Base-by-base conservation (phyloP, 2,329 filamentous ascomycete genomes). In the Annulohypoxylon truncatum region DNA sequence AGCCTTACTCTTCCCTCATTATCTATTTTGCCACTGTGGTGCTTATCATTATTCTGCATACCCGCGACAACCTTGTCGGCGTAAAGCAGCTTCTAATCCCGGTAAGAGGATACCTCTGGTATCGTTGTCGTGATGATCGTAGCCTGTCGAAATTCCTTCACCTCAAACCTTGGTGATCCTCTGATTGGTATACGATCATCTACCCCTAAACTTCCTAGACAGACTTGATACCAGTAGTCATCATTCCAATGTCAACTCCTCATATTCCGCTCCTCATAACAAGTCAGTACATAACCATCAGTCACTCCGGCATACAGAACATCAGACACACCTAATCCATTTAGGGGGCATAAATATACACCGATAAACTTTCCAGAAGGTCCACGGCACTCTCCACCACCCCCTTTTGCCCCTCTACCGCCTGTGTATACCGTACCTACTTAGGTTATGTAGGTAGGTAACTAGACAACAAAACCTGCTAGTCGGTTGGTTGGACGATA, bases 21-120 rank as follows among this genome's bases (percentile, higher is more conserved):
- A 13, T 46, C 31, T 6, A 18, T 44, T 24, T 42, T 44, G 15
- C 42, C 2, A 44, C 42, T 35, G 7, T 31, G 15, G 29, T 42
- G 12, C 31, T 33, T 57, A n/a, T 42, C 24, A 54, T 54, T 57
- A 47, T 48, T 48, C n/a, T 38, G 42, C 42, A 38, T 57, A 57
- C 24, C 53, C 31, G 54, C 44, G 31, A 10, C 29, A 57, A 48
- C 31, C 29, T 38, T n/a, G 20, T 38, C 44, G 9, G 15, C 28
- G 13, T 29, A 48, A 47, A 20, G 22, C 15, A 35, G 20, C 28
- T 56, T 51, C 15, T 35, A 35, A 29, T 24, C 47, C 8, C 4
- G n/a, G 47, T 18, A 35, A 35, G 22, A 51, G 10, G 28, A 20
- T 22, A 51, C 18, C 13, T 33, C 29, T 10, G 22, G 3, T n/a